phyloP scores from a whole-genome alignment of 2,329 filamentous ascomycete species.

The Davidsoniella virescens region DNA sequence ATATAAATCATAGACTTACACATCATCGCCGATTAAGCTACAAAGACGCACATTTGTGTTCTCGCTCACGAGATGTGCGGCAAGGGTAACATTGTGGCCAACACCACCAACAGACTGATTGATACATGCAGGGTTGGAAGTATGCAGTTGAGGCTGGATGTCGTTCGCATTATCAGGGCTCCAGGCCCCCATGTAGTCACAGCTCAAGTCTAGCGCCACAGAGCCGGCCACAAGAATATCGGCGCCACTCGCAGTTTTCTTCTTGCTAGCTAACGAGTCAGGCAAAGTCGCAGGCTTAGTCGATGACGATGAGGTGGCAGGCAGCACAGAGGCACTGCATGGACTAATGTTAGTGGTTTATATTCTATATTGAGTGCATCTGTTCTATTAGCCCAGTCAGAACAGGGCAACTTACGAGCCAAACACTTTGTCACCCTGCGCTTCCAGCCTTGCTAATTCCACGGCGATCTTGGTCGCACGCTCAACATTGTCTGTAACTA shows the following conservation, averaged over 20 bases:
- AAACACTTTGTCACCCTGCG: slow-evolving; percentile 4
- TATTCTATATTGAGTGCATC: background rate
- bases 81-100: slow-evolving; percentile 78
- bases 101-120: slow-evolving; percentile 78
- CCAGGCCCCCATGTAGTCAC: slow-evolving; percentile 42
- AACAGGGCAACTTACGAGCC: slow-evolving; percentile 2
- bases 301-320: background rate
- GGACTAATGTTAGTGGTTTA: background rate
- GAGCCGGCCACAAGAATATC: slow-evolving; percentile 84
- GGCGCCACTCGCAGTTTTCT: slow-evolving; percentile 17
- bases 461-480: slow-evolving; percentile 38
- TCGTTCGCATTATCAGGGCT: slow-evolving; percentile 17
- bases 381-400: background rate
- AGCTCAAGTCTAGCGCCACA: slow-evolving; percentile 73
- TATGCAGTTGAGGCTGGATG: slow-evolving; percentile 41
- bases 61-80: slow-evolving; percentile 53
- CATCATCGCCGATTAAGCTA: slow-evolving; percentile 67
- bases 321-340: background rate
- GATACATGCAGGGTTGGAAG: slow-evolving; percentile 74
- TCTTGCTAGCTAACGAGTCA: too few species aligned
- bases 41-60: slow-evolving; percentile 51
- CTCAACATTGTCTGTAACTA: slow-evolving; percentile 37
- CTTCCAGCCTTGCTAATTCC: slow-evolving; percentile 26
- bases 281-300: too few species aligned
- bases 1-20: slow-evolving; percentile 27